phyloP scores from a whole-genome alignment of 306 rosid genomes.

The Canavalia gladiata region DNA sequence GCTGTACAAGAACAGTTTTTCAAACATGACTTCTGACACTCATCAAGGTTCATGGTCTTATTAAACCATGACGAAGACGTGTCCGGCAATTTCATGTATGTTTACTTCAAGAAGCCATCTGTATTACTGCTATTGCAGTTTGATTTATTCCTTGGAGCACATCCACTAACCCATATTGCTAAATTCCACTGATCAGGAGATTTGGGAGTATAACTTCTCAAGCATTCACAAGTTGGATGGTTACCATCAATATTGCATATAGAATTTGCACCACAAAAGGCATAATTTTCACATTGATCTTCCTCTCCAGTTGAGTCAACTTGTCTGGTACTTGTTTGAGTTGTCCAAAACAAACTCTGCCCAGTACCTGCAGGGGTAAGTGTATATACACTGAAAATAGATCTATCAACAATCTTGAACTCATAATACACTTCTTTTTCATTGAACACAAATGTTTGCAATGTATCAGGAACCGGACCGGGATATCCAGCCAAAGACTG shows the following conservation, averaged over 20 bases:
- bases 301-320: too few relatives aligned
- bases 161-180: background rate
- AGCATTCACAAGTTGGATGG: background rate
- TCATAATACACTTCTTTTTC: conserved; percentile 30
- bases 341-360: background rate
- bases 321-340: background rate
- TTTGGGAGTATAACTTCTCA: conserved; percentile 26
- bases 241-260: background rate
- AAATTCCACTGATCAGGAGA: background rate
- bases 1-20: conserved; percentile 45
- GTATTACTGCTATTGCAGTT: background rate
- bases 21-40: conserved; percentile 32
- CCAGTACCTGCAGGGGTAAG: background rate
- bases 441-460: background rate
- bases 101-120: conserved; percentile 27
- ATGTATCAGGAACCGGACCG: background rate
- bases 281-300: background rate
- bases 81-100: conserved; percentile 15
- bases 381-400: background rate
- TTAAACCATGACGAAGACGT: conserved; percentile 24
- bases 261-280: conserved; percentile 1
- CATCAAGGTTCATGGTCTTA: conserved; percentile 26
- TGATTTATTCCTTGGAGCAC: background rate
- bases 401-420: background rate
- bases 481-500: background rate